Evolutionary conservation across 2,329 filamentous ascomycete genomes (phyloP), one percentile per base, ranked within the genome.

Genomic region (Penicillium sp.): DNA sequence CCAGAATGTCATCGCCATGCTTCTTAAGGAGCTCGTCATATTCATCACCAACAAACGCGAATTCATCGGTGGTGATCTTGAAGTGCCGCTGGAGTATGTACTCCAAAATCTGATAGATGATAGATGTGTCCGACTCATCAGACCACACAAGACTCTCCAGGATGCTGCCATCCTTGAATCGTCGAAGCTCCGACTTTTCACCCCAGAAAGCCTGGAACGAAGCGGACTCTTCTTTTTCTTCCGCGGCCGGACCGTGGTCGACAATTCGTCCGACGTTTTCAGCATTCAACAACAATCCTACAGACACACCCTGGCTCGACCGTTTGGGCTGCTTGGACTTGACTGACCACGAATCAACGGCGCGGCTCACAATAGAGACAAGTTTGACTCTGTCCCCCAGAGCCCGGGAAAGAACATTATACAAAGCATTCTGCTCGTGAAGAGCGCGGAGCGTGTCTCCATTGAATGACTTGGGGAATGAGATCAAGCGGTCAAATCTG

Each of bases 141-240:
- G 76, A 76, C 93, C 93, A 98, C 19, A 95, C 84, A 28, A 97
- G 75, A 62, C 87, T 95, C 68, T 98, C 94, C 8, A 89, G 77
- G 57, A 98, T 96, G 60, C 85, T 91, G 21, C 93, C 93, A 62
- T 97, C 89, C 61, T 90, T 94, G 75, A 98, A 98, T 19, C 93
- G 86, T 56, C 93, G 82, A 40, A 98, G 76, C 67, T 98, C 93
- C 1, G 93, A 81, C 66, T 93, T 95, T 9, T 91, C 85, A 6
- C 91, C 93, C 93, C 94, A 98, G 65, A 98, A 97, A 31, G 84
- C 81, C 32, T 88, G 86, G 67, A 96, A 98, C 29, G 77, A 78
- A 9, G 83, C 82, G 22, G 89, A 85, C 55, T 88, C 87, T 56
- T 85, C 83, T 68, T 91, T 89, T 53, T 93, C 80, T 64, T 97